phyloP scores from a whole-genome alignment of 805 yeast species.

The Ogataea dorogensis region DNA sequence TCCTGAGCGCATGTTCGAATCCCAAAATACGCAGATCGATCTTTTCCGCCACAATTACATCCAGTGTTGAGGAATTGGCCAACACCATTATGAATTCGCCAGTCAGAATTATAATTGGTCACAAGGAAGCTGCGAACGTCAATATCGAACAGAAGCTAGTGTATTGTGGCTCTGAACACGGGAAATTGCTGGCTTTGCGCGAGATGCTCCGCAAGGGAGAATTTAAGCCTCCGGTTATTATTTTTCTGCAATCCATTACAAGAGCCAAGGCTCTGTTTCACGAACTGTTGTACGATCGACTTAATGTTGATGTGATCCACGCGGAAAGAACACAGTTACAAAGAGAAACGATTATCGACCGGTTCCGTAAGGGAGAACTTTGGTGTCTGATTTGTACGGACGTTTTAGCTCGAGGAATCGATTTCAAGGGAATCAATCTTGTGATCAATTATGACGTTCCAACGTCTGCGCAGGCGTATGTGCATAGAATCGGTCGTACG shows the following conservation, averaged over 20 bases:
- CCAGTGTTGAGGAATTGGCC: conserved; percentile 88
- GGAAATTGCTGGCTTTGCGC: conserved; percentile 88
- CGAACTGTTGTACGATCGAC: conserved; percentile 84
- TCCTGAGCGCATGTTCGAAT: conserved; percentile 58
- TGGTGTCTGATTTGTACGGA: conserved; percentile 98
- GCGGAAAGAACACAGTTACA: conserved; percentile 90
- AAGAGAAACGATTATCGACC: conserved; percentile 78
- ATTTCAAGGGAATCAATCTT: conserved; percentile 90
- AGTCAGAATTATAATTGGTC: conserved; percentile 84
- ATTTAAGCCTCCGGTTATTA: conserved; percentile 88
- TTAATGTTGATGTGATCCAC: conserved; percentile 94
- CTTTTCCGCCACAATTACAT: conserved; percentile 94
- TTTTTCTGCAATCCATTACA: conserved; percentile 85
- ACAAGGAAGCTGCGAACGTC: conserved; percentile 86
- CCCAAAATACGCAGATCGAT: conserved; percentile 64
- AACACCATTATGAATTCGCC: conserved; percentile 81
- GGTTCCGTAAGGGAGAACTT: conserved; percentile 84
- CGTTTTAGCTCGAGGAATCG: conserved; percentile 94
- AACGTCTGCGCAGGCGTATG: conserved; percentile 87
- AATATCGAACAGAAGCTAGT: conserved; percentile 80
- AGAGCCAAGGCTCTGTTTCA: conserved; percentile 95
- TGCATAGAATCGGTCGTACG: conserved; percentile 97
- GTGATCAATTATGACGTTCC: conserved; percentile 98
- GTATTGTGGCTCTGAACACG: conserved; percentile 91
- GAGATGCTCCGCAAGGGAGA: conserved; percentile 83